These are phyloP conservation scores for Laetiporus sulphureus DNA, from an alignment of 1,284 basidiomycete genomes.

Conservation along the genomic window DNA sequence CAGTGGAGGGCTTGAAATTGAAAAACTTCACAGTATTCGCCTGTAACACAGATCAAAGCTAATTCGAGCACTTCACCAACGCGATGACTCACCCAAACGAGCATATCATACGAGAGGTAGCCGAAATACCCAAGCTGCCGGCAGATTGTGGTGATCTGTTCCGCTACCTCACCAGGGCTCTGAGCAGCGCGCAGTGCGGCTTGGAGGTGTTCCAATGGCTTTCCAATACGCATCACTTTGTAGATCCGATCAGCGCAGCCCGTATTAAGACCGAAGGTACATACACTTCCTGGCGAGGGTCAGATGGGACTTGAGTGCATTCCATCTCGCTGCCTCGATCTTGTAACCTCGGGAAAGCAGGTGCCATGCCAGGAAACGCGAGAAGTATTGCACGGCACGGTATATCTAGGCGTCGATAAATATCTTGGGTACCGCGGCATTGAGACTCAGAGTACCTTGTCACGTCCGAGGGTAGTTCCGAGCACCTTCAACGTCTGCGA, in stretches of 20 bases:
- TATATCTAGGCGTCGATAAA: slow-evolving; percentile 52
- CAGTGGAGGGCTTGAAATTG: slow-evolving; percentile 56
- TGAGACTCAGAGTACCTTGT: slow-evolving; percentile 56
- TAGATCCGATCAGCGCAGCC: neutral
- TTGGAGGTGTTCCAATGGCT: slow-evolving; percentile 93
- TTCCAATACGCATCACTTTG: slow-evolving; percentile 87
- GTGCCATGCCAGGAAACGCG: slow-evolving; percentile 88
- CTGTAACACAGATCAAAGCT: slow-evolving; percentile 29
- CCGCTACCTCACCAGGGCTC: slow-evolving; percentile 51
- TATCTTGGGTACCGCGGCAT: neutral
- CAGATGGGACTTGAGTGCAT: slow-evolving; percentile 75
- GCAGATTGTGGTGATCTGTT: slow-evolving; percentile 77
- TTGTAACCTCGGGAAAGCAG: slow-evolving; percentile 59
- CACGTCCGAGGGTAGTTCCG: slow-evolving; percentile 78
- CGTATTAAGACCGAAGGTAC: slow-evolving; percentile 20
- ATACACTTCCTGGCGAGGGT: slow-evolving; percentile 74
- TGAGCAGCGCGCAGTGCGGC: slow-evolving; percentile 79
- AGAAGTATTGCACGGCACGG: slow-evolving; percentile 87
- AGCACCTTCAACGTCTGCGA: slow-evolving; percentile 74
- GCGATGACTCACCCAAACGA: slow-evolving; percentile 67
- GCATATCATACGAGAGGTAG: slow-evolving; percentile 79
- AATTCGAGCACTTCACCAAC: too few relatives aligned
- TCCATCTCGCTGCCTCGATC: slow-evolving; percentile 65
- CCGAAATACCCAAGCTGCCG: slow-evolving; percentile 88
- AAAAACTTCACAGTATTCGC: slow-evolving; percentile 69